Conservation (phyloP, 345 rosid species). For the Salix arbutifolia region DNA sequence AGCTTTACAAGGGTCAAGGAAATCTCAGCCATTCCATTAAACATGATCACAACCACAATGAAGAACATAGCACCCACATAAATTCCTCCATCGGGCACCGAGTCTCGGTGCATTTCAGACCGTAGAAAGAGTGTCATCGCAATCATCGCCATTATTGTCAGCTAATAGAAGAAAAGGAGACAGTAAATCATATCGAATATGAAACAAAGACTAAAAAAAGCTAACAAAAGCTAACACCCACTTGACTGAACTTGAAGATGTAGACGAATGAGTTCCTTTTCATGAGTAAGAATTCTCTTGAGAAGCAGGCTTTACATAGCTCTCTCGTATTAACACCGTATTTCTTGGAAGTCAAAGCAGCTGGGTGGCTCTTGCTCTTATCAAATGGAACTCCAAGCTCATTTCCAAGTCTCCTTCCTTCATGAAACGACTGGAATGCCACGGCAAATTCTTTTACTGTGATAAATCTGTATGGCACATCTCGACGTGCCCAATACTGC, state of each 20-base stretch:
- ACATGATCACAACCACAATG: conserved; percentile 44
- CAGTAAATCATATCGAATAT: not conserved
- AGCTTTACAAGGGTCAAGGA: conserved; percentile 74
- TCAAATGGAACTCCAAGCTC: conserved; percentile 51
- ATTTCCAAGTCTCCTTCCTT: conserved; percentile 31
- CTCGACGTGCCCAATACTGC: conserved; percentile 56
- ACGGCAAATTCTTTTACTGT: conserved; percentile 49
- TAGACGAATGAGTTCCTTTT: conserved; percentile 53
- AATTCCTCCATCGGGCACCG: conserved; percentile 42
- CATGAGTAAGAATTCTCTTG: conserved; percentile 57
- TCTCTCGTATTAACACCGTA: conserved; percentile 52
- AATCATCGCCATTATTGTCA: conserved; percentile 28
- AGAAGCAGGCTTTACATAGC: conserved; percentile 44
- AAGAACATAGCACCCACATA: conserved; percentile 66
- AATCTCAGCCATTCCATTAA: conserved; percentile 70
- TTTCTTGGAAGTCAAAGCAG: conserved; percentile 44
- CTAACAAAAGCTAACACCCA: conserved; percentile 7
- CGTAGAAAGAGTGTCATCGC: conserved; percentile 32
- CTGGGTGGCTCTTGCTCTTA: conserved; percentile 45
- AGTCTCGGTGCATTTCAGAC: conserved; percentile 32
- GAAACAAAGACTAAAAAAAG: not conserved
- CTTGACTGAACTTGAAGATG: conserved; percentile 58
- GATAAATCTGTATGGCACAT: conserved; percentile 46
- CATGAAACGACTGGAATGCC: conserved; percentile 44
- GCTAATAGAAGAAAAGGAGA: conserved; percentile 9